These are phyloP conservation scores for Diatrype stigma DNA, from an alignment of 2,329 filamentous ascomycete genomes.

Conservation along the genomic window DNA sequence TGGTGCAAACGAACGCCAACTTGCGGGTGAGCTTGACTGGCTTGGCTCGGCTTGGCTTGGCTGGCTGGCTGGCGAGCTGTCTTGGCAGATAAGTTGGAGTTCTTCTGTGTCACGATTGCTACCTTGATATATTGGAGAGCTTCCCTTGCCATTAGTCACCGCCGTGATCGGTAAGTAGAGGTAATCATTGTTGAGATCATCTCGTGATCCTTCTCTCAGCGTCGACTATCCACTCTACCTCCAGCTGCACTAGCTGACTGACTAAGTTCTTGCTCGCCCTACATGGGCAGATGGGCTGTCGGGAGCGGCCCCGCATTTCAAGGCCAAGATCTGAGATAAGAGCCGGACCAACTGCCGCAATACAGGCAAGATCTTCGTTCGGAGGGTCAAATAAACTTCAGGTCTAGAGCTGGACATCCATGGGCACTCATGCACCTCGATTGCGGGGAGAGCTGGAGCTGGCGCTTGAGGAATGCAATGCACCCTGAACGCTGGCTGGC, in stretches of 20 bases:
- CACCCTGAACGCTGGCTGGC: background rate
- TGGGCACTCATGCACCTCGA: background rate
- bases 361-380: background rate
- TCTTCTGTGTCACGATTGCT: background rate
- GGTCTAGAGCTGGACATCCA: background rate
- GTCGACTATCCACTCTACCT: background rate
- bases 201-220: background rate
- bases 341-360: background rate
- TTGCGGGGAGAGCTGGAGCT: background rate
- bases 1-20: background rate
- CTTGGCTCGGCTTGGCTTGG: too few species aligned
- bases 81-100: background rate
- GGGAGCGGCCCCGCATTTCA: background rate
- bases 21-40: background rate
- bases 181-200: background rate
- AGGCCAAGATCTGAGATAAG: background rate
- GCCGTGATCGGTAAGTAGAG: background rate
- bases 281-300: accelerated
- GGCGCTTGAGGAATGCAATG: background rate
- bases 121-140: background rate
- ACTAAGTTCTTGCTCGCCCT: too few species aligned
- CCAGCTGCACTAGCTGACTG: too few species aligned
- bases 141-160: background rate
- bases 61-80: too few species aligned
- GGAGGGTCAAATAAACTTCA: background rate